These are phyloP conservation scores for Stagonosporopsis chrysanthemi DNA, from an alignment of 2,329 filamentous ascomycete species.

Conservation along the genomic window DNA sequence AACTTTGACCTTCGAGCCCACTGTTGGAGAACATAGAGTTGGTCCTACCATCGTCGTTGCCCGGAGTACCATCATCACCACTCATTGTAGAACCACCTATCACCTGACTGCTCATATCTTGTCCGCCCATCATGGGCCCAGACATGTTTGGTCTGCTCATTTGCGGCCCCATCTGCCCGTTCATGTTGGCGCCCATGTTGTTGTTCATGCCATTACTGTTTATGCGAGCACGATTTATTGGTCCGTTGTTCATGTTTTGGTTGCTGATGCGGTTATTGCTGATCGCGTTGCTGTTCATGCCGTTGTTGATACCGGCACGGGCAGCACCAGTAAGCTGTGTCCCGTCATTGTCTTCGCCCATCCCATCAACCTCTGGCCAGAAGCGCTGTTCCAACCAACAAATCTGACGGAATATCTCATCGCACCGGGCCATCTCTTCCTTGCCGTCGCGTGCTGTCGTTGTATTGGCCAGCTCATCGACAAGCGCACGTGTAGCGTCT, in stretches of 20 bases:
- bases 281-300: slow-evolving; percentile 29
- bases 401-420: slow-evolving; percentile 57
- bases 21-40: slow-evolving; percentile 29
- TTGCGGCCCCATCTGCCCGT: slow-evolving; percentile 9
- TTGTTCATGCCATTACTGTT: slow-evolving; percentile 24
- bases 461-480: slow-evolving; percentile 59
- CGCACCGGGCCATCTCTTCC: slow-evolving; percentile 57
- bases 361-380: slow-evolving; percentile 59
- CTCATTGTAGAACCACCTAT: slow-evolving; percentile 14
- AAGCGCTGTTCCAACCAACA: slow-evolving; percentile 58
- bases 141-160: slow-evolving; percentile 7
- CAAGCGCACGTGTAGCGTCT: slow-evolving; percentile 56
- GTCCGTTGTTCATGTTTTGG: slow-evolving; percentile 18
- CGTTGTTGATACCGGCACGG: slow-evolving; percentile 27
- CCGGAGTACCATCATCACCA: slow-evolving; percentile 30
- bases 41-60: slow-evolving; percentile 29
- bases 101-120: slow-evolving; percentile 23
- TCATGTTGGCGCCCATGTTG: slow-evolving; percentile 23
- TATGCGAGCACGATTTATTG: slow-evolving; percentile 23
- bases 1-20: slow-evolving; percentile 28
- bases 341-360: slow-evolving; percentile 56
- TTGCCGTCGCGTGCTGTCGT: slow-evolving; percentile 57
- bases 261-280: slow-evolving; percentile 16
- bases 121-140: slow-evolving; percentile 13
- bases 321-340: slow-evolving; percentile 31